These are phyloP conservation scores for Geranomyces michiganensis DNA, from an alignment of 192 early-diverging fungal species.

Conservation along the genomic window DNA sequence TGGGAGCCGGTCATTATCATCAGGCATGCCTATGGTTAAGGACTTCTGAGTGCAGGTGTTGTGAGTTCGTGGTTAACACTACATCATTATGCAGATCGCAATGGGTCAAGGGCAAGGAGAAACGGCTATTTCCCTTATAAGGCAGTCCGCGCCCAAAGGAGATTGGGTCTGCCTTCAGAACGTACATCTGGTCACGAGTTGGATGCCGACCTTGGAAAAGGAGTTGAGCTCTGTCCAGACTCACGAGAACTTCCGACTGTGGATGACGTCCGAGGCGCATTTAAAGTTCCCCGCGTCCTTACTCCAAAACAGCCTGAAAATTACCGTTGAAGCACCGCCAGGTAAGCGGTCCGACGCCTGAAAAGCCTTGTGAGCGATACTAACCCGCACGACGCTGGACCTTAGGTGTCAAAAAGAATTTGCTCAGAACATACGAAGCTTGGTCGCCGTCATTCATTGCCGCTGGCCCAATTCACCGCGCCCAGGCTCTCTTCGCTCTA, in stretches of 20 bases:
- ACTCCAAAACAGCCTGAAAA: slow-evolving; percentile 54
- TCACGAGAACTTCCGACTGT: slow-evolving; percentile 56
- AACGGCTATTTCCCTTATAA: slow-evolving; percentile 45
- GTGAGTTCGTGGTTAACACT: neutral
- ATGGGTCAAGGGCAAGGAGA: slow-evolving; percentile 69
- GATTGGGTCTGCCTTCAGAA: slow-evolving; percentile 63
- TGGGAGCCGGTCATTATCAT: slow-evolving; percentile 53
- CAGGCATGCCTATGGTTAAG: slow-evolving; percentile 45
- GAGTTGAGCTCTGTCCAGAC: slow-evolving; percentile 39
- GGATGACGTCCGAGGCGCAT: slow-evolving; percentile 61
- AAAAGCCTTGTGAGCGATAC: neutral
- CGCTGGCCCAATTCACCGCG: slow-evolving; percentile 45
- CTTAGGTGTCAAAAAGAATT: slow-evolving; percentile 60
- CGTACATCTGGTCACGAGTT: slow-evolving; percentile 59
- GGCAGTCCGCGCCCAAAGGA: slow-evolving; percentile 36
- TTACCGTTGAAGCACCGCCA: slow-evolving; percentile 62
- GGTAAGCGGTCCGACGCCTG: slow-evolving; percentile 22
- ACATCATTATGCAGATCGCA: slow-evolving; percentile 36
- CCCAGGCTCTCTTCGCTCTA: slow-evolving; percentile 59
- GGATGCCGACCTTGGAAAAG: slow-evolving; percentile 57
- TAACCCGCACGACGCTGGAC: neutral
- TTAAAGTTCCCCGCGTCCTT: slow-evolving; percentile 53
- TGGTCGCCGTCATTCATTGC: slow-evolving; percentile 54
- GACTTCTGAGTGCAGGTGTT: too few relatives aligned
- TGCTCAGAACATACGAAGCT: slow-evolving; percentile 52